phyloP scores from a whole-genome alignment of 2,329 filamentous ascomycete species.

The Lithohypha guttulata region DNA sequence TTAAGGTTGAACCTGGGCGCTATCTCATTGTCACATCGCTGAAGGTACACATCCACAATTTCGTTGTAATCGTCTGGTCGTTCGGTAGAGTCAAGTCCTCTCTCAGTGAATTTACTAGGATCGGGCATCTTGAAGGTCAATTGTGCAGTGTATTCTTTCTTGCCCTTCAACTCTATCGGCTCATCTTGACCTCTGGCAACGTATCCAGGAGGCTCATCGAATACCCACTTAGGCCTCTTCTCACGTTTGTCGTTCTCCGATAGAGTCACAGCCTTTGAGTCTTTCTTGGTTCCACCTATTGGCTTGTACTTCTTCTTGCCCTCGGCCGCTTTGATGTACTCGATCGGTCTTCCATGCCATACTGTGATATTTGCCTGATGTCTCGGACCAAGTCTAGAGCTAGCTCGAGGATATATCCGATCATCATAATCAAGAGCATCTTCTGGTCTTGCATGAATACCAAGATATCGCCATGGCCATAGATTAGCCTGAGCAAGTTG shows the following conservation, averaged over 20 bases:
- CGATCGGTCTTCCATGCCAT: constrained; percentile 80
- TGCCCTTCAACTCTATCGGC: constrained; percentile 48
- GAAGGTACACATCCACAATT: constrained; percentile 67
- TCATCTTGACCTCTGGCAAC: constrained; percentile 72
- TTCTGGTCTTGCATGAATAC: constrained; percentile 88
- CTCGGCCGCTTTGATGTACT: constrained; percentile 80
- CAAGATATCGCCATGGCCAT: constrained; percentile 93
- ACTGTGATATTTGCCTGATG: constrained; percentile 78
- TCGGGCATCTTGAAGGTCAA: constrained; percentile 68
- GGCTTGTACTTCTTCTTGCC: constrained; percentile 67
- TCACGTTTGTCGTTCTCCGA: constrained; percentile 69
- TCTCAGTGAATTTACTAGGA: constrained; percentile 36
- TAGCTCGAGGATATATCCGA: constrained; percentile 89
- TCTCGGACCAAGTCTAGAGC: constrained; percentile 78
- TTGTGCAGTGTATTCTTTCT: constrained; percentile 63
- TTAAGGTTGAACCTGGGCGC: constrained; percentile 60
- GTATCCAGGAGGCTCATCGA: constrained; percentile 83
- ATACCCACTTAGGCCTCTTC: constrained; percentile 81
- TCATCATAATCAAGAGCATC: constrained; percentile 96
- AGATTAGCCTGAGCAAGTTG: constrained; percentile 87
- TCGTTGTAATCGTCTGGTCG: constrained; percentile 37
- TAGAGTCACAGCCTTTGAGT: constrained; percentile 65
- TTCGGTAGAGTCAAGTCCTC: constrained; percentile 34
- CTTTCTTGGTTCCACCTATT: constrained; percentile 55
- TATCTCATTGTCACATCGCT: constrained; percentile 49